Evolutionary conservation across 2,329 filamentous ascomycete species (phyloP).

Genomic region (Ampelomyces quisqualis): DNA sequence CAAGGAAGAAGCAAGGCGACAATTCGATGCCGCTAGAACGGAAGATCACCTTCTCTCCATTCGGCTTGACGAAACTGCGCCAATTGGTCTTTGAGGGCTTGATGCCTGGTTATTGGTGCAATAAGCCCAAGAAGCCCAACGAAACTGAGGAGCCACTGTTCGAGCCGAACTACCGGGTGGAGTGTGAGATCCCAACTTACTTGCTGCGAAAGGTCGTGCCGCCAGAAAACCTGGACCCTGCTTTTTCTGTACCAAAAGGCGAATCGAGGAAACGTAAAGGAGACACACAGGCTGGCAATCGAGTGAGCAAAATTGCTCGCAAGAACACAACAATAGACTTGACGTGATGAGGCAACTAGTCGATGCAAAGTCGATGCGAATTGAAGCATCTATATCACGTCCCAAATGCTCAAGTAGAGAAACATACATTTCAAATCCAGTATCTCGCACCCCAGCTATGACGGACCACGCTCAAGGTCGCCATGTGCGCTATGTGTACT

Average conservation of each 20-base stretch:
- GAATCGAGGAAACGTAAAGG: neutral
- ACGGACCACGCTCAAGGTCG: constrained; percentile 22
- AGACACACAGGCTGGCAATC: too few relatives aligned
- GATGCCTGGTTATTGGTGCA: neutral
- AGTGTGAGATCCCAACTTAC: neutral
- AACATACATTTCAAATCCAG: too few relatives aligned
- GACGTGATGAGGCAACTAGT: too few relatives aligned
- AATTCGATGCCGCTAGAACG: constrained; percentile 13
- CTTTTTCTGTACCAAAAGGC: neutral
- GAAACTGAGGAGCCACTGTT: too few relatives aligned
- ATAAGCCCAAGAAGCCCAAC: neutral
- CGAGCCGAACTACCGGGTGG: neutral
- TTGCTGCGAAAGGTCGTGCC: constrained; percentile 1
- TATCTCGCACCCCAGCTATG: neutral
- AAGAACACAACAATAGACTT: too few relatives aligned
- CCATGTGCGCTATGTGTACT: constrained; percentile 14
- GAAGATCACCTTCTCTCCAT: constrained; percentile 42
- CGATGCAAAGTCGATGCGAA: too few relatives aligned
- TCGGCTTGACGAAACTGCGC: constrained; percentile 28
- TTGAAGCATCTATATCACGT: too few relatives aligned
- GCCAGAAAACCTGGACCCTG: neutral
- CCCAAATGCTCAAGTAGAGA: too few relatives aligned
- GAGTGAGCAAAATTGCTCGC: too few relatives aligned
- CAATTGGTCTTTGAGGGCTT: constrained; percentile 15
- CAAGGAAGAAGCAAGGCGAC: constrained; percentile 19